Percentiles rank a stretch among this genome's conserved stretches.
Conservation (phyloP, 83 land plant species). For the Larix sibirica region DNA sequence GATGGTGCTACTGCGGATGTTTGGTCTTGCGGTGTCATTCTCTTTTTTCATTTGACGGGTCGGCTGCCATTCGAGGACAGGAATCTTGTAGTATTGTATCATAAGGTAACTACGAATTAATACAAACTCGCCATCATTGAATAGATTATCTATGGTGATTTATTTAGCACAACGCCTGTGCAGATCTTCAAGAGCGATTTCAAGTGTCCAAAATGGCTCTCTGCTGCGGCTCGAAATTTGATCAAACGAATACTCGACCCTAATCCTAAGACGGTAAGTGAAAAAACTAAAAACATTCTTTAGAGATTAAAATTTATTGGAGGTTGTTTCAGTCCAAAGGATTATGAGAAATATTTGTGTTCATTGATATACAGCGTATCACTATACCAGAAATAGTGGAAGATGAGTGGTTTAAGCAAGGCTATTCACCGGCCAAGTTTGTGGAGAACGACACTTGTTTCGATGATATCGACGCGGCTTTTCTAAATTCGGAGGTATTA, state of each 20-base stretch:
- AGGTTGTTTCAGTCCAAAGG: background rate
- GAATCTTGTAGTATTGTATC: conserved; percentile 67
- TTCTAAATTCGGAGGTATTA: background rate
- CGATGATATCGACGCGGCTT: background rate
- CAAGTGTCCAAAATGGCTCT: conserved; percentile 65
- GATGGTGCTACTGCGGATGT: conserved; percentile 65
- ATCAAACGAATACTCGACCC: conserved; percentile 70
- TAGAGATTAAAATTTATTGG: too few relatives aligned
- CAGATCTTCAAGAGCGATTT: conserved; percentile 65
- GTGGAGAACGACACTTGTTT: background rate
- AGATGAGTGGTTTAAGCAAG: conserved; percentile 66
- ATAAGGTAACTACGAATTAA: conserved; percentile 40
- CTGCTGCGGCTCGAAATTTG: conserved; percentile 52
- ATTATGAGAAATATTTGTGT: background rate
- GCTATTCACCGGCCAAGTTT: conserved; percentile 30
- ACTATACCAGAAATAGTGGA: conserved; percentile 49
- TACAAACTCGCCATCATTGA: too few relatives aligned
- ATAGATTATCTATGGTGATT: too few relatives aligned
- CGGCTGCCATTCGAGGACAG: conserved; percentile 72
- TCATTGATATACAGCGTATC: conserved; percentile 22
- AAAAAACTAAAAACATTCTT: background rate
- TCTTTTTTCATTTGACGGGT: conserved; percentile 64
- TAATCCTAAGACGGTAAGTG: conserved; percentile 46
- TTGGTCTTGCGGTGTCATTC: conserved; percentile 81
- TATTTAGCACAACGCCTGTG: background rate